Evolutionary conservation across 768 basidiomycete species (phyloP).

Genomic region (Pisolithus microcarpus): DNA sequence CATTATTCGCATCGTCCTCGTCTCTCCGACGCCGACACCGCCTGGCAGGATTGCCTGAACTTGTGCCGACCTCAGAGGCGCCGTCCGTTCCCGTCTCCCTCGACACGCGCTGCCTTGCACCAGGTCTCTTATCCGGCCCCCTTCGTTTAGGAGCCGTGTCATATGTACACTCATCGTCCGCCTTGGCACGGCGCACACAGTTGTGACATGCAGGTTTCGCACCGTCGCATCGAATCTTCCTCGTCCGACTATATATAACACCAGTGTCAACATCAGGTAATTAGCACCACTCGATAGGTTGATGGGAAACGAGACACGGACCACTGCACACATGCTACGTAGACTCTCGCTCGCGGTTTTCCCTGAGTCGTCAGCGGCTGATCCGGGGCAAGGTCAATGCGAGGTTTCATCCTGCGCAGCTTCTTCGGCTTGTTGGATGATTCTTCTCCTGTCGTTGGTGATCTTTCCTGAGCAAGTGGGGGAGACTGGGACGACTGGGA

Average conservation of each 20-base stretch:
- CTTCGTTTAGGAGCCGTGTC: conserved; percentile 69
- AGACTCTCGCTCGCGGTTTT: conserved; percentile 68
- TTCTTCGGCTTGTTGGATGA: conserved; percentile 23
- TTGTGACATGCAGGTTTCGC: conserved; percentile 72
- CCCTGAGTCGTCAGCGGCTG: conserved; percentile 80
- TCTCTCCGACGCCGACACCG: not conserved
- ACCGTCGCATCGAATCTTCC: conserved; percentile 81
- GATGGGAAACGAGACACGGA: conserved; percentile 22
- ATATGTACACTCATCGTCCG: conserved; percentile 50
- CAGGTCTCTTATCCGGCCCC: conserved; percentile 75
- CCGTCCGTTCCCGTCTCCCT: conserved; percentile 34
- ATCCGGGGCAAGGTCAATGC: conserved; percentile 62
- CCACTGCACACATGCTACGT: conserved; percentile 77
- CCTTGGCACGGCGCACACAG: conserved; percentile 47
- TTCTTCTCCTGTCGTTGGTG: not conserved
- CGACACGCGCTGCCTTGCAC: conserved; percentile 61
- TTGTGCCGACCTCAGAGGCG: conserved; percentile 17
- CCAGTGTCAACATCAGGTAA: conserved; percentile 3
- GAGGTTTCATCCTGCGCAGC: conserved; percentile 46
- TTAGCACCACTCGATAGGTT: not conserved
- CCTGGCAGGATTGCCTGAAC: not conserved
- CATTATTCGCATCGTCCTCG: not conserved
- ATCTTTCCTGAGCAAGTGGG: not conserved
- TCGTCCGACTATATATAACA: conserved; percentile 46
- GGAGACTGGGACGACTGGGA: not conserved